Evolutionary conservation across 2,329 filamentous ascomycete genomes (phyloP), one percentile per base, ranked within the genome.

Genomic region (Xylariales sp.): DNA sequence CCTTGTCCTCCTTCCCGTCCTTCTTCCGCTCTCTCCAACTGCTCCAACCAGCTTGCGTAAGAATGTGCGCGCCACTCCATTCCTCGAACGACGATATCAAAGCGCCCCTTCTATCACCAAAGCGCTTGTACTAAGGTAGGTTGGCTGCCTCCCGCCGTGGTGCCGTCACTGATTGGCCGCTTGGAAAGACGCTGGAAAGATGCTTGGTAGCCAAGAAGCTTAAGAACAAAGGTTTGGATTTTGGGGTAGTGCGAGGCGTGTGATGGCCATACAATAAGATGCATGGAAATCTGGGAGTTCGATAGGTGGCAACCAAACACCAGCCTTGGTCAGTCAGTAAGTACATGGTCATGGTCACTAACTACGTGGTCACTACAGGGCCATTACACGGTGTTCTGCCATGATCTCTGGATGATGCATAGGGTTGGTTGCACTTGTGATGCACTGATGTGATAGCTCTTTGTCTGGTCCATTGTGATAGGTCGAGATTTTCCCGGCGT

Each of bases 71-170:
- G 36, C 52, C 28, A 39, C 52, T 45, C 54, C 45, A 52, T 49
- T 54, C 30, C 23, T 18, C n/a, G 6, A 28, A 65, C 23, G 39
- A 23, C 49, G 34, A 64, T 56, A 55, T 34, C 48, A 49, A n/a
- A 30, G 18, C 48, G 23, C 28, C 34, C 49, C 53, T 62, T 30
- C 39, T 50, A 12, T 32, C 36, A 52, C 45, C 30, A 28, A 18
- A 34, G 18, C 39, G 28, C 49, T 53, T 18, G n/a, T 16, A 3
- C 36, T 52, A 18, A 12, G 23, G 36, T 39, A 10, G 8, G 53
- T 68, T 54, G 66, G 66, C 30, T 68, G 62, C 62, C 62, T 68
- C 57, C 62, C 53, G 57, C 53, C 3, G 3, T 23, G 34, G 43
- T 41, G 23, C 34, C 18, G 16, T 12, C 18, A 28, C 49, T 62